Conservation (phyloP, 805 yeast genomes). For the Diddensiella caesifluorescens region DNA sequence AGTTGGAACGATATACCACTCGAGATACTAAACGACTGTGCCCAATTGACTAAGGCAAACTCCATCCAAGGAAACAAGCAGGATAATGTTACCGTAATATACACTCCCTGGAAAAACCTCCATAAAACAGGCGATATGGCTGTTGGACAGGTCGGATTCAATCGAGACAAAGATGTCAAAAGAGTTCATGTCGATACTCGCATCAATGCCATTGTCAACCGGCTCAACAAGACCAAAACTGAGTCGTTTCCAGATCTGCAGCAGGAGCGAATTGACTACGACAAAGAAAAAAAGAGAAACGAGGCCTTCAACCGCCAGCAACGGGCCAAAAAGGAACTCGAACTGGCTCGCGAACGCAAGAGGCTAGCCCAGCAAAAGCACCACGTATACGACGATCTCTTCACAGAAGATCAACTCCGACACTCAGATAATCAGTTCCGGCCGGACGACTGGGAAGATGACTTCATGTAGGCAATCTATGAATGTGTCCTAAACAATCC, state of each 20-base stretch:
- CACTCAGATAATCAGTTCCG: constrained; percentile 44
- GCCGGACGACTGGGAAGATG: constrained; percentile 53
- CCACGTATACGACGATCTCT: constrained; percentile 45
- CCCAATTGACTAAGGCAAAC: constrained; percentile 71
- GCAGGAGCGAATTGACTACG: constrained; percentile 38
- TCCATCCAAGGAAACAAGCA: constrained; percentile 71
- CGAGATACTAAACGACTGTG: constrained; percentile 49
- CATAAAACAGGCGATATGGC: constrained; percentile 67
- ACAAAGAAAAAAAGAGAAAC: constrained; percentile 31
- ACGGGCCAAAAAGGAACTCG: constrained; percentile 38
- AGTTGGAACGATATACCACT: constrained; percentile 46
- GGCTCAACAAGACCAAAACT: constrained; percentile 57
- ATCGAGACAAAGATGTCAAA: constrained; percentile 50
- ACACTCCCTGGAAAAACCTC: constrained; percentile 70
- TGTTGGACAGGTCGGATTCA: constrained; percentile 72
- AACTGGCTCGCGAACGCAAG: constrained; percentile 28
- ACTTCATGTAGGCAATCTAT: constrained; percentile 45
- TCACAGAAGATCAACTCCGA: constrained; percentile 41
- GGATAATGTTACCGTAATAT: constrained; percentile 59
- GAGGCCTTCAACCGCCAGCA: constrained; percentile 34
- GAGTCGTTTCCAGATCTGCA: constrained; percentile 49
- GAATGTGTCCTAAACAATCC: too few species aligned
- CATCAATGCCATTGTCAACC: constrained; percentile 55
- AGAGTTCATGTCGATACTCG: constrained; percentile 49
- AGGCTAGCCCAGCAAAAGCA: constrained; percentile 34